Percentiles rank a stretch among this genome's conserved stretches.
Evolutionary conservation across 129 eudicot genomes (phyloP).

Genomic region (Helianthus tuberosus): DNA sequence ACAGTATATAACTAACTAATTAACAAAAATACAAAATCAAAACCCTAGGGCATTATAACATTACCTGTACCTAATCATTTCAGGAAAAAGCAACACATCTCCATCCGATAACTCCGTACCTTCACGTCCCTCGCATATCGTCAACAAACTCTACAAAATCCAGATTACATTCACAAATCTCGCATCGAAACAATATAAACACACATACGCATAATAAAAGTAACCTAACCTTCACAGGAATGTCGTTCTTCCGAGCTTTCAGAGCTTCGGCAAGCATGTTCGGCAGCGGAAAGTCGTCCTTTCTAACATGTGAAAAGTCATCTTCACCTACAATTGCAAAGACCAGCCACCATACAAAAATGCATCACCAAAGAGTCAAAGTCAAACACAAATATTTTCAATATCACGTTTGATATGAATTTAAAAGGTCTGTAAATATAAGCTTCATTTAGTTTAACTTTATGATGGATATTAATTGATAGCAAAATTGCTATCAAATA

Average conservation of each 20-base stretch:
- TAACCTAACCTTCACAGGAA: constrained; percentile 57
- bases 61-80: constrained; percentile 85
- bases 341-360: no score
- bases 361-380: no score
- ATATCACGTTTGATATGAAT: no score
- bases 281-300: no score
- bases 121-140: constrained; percentile 73
- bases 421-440: no score
- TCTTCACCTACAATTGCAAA: no score
- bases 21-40: neutral
- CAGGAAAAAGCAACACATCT: constrained; percentile 84
- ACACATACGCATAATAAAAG: no score
- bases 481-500: no score
- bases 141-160: constrained; percentile 67
- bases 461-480: no score
- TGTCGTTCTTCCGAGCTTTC: constrained; percentile 78
- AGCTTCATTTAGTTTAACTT: no score
- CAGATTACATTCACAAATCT: neutral
- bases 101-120: constrained; percentile 64
- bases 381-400: no score
- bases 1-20: neutral
- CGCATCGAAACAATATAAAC: neutral
- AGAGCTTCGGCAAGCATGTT: constrained; percentile 48
- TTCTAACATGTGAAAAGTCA: no score
- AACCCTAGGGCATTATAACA: constrained; percentile 17